These are phyloP conservation scores for Penicillium sp. DNA, from an alignment of 2,329 filamentous ascomycete genomes.

Conservation along the genomic window DNA sequence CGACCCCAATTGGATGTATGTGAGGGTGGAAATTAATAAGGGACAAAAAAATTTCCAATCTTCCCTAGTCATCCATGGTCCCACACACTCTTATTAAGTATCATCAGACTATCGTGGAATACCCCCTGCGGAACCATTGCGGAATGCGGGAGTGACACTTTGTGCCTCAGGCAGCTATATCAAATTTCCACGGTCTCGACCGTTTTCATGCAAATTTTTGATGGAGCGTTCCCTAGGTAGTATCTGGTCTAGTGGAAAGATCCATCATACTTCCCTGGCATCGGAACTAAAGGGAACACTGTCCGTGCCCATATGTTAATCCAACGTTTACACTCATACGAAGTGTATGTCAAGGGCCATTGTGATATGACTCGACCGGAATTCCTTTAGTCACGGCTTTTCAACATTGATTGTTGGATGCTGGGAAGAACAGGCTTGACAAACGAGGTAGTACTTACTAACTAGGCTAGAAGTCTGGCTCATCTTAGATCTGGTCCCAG, in stretches of 20 bases:
- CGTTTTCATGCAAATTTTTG: slow-evolving; percentile 9
- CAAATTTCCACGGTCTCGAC: slow-evolving; percentile 2
- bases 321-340: not conserved
- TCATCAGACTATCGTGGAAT: not conserved
- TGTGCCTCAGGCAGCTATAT: slow-evolving; percentile 9
- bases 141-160: slow-evolving; percentile 9
- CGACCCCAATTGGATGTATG: not conserved
- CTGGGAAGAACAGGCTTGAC: not conserved
- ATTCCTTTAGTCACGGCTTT: too few species aligned
- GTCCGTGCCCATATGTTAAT: not conserved
- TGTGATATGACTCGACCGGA: not conserved
- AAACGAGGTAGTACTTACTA: not conserved
- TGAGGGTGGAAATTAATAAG: not conserved
- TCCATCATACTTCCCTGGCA: not conserved
- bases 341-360: not conserved
- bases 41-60: not conserved
- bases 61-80: not conserved
- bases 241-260: not conserved
- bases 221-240: not conserved
- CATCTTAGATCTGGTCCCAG: not conserved
- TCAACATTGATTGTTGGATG: not conserved
- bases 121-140: slow-evolving; percentile 1
- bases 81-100: not conserved
- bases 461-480: not conserved
- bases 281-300: not conserved